phyloP scores from a whole-genome alignment of 2,329 filamentous ascomycete species.

The Pseudogymnoascus sp. region DNA sequence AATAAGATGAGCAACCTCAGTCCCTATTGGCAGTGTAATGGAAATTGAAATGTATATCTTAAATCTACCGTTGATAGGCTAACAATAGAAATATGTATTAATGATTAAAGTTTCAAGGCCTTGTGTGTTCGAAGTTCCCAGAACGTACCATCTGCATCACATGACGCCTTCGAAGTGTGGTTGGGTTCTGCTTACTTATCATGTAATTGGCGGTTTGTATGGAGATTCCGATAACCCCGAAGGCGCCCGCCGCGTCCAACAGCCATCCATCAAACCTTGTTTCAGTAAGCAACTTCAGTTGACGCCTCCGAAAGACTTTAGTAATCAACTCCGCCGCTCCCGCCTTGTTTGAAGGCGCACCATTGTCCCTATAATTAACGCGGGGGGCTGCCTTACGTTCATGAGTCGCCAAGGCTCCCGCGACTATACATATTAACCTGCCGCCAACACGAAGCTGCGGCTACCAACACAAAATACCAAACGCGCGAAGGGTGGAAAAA shows the following conservation, averaged over 20 bases:
- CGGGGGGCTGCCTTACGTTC: background rate
- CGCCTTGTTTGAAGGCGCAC: background rate
- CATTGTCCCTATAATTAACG: conserved; percentile 4
- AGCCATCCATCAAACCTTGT: background rate
- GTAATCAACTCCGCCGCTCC: conserved; percentile 7
- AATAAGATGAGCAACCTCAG: background rate
- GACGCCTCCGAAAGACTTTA: background rate
- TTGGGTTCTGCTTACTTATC: background rate
- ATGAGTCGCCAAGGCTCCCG: conserved; percentile 3
- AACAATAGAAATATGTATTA: background rate
- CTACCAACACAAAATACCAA: conserved; percentile 1
- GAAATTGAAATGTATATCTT: background rate
- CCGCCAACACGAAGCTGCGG: background rate
- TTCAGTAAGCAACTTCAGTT: conserved; percentile 6
- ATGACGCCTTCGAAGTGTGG: background rate
- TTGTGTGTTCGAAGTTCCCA: background rate
- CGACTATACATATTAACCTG: conserved; percentile 7
- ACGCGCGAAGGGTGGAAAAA: background rate
- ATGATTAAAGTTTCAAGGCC: background rate
- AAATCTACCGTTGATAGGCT: background rate
- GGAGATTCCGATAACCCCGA: conserved; percentile 3
- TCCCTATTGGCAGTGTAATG: background rate
- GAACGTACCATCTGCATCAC: background rate
- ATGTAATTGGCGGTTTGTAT: background rate
- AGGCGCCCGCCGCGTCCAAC: conserved; percentile 3